phyloP scores from a whole-genome alignment of 306 rosid species.

The Phaseolus lunatus region DNA sequence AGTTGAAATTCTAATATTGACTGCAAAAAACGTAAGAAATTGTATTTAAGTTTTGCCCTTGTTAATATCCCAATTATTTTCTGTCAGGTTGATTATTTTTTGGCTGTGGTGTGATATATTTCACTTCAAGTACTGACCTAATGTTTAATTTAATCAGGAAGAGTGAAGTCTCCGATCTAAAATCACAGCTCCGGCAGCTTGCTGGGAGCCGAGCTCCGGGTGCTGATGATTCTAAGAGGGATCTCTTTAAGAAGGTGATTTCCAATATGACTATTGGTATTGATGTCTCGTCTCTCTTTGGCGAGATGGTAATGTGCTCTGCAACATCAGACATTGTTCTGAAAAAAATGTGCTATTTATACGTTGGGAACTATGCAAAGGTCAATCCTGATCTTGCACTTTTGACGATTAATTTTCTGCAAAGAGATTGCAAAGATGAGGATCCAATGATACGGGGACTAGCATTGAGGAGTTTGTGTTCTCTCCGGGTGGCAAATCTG shows the following conservation, averaged over 20 bases:
- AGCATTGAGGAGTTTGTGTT: slow-evolving; percentile 96
- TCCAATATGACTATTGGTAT: slow-evolving; percentile 97
- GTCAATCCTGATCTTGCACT: slow-evolving; percentile 96
- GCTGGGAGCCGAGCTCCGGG: slow-evolving; percentile 99
- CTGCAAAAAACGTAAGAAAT: background rate
- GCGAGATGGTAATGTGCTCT: slow-evolving; percentile 99
- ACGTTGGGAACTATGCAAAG: slow-evolving; percentile 96
- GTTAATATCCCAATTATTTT: background rate
- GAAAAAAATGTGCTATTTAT: slow-evolving; percentile 97
- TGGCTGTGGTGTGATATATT: background rate
- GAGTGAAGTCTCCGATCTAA: slow-evolving; percentile 96
- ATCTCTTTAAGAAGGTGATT: slow-evolving; percentile 96
- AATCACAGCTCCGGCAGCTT: slow-evolving; percentile 92
- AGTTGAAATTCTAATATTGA: background rate
- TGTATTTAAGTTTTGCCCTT: background rate
- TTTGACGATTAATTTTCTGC: slow-evolving; percentile 95
- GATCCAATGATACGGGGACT: slow-evolving; percentile 98
- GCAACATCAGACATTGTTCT: slow-evolving; percentile 91
- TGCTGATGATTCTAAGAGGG: slow-evolving; percentile 94
- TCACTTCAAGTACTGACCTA: slow-evolving; percentile 28
- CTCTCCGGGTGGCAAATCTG: slow-evolving; percentile 80
- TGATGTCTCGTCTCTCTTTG: slow-evolving; percentile 89
- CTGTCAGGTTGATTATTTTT: slow-evolving; percentile 22
- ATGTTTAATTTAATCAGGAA: slow-evolving; percentile 63
- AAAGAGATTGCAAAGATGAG: slow-evolving; percentile 97